Evolutionary conservation across 2,329 filamentous ascomycete genomes (phyloP).

Genomic region (Coniochaeta hoffmannii): DNA sequence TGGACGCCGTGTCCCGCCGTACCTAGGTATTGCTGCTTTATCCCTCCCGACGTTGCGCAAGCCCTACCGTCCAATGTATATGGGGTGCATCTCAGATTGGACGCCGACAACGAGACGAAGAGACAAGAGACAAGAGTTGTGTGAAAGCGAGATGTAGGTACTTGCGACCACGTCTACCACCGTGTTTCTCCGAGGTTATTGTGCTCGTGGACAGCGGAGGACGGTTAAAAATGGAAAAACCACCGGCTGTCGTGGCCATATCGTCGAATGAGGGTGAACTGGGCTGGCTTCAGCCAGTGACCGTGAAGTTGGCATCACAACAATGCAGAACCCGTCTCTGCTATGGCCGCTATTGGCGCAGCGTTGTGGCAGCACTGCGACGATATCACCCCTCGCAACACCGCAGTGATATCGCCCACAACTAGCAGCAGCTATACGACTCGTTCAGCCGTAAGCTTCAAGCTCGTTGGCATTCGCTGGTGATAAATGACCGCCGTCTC

Average conservation of each 20-base stretch:
- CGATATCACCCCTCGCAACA: neutral
- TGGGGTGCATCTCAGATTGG: neutral
- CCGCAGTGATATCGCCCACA: too few relatives aligned
- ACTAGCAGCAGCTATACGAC: neutral
- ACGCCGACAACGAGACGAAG: neutral
- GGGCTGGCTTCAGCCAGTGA: constrained; percentile 7
- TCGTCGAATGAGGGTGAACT: constrained; percentile 14
- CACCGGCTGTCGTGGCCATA: neutral
- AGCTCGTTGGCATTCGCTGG: neutral
- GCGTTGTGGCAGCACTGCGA: neutral
- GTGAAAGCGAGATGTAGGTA: neutral
- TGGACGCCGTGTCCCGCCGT: neutral
- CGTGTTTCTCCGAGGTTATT: too few relatives aligned
- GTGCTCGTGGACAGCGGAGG: neutral
- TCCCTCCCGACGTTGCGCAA: neutral
- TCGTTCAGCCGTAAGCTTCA: neutral
- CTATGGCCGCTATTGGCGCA: neutral
- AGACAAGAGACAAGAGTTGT: neutral
- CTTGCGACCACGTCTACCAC: too few relatives aligned
- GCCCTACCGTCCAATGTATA: neutral
- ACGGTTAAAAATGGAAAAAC: constrained; percentile 1
- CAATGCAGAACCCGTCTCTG: constrained; percentile 5
- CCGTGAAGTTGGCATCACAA: constrained; percentile 9
- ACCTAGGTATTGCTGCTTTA: neutral
- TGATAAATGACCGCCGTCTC: neutral